Conservation (phyloP, 495 filamentous ascomycete genomes). For the Trichoderma reesei region DNA sequence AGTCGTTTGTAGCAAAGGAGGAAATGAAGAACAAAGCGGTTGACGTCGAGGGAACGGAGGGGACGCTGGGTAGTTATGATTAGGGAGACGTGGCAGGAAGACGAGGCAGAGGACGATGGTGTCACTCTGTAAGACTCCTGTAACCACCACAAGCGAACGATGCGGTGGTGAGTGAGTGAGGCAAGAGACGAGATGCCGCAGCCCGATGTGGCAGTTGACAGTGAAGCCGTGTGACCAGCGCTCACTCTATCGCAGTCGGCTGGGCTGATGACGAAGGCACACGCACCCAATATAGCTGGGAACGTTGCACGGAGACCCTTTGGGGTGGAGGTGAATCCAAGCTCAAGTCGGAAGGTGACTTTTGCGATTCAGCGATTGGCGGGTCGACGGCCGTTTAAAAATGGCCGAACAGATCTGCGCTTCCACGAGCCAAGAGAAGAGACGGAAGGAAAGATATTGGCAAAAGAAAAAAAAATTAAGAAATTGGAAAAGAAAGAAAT, state of each 20-base stretch:
- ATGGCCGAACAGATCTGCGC: neutral
- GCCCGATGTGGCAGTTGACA: conserved; percentile 1
- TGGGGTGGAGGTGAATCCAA: conserved; percentile 8
- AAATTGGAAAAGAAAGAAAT: neutral
- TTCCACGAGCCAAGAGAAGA: neutral
- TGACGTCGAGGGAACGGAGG: neutral
- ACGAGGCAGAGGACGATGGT: neutral
- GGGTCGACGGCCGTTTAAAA: neutral
- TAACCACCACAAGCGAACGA: neutral
- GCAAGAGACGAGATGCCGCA: neutral
- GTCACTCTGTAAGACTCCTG: neutral
- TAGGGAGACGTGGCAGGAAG: neutral
- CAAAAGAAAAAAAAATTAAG: neutral
- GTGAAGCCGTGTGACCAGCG: conserved; percentile 2
- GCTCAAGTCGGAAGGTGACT: conserved; percentile 12
- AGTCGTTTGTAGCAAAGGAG: neutral
- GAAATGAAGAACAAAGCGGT: neutral
- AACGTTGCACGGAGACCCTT: conserved; percentile 9
- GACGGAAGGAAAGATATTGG: neutral
- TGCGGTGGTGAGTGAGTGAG: neutral
- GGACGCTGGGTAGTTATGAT: neutral
- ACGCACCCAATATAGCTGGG: neutral
- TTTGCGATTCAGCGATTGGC: neutral
- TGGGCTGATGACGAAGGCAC: neutral
- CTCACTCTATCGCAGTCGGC: neutral